These are phyloP conservation scores for Magnolia officinalis DNA, from an alignment of 164 flowering plant species.

Conservation along the genomic window DNA sequence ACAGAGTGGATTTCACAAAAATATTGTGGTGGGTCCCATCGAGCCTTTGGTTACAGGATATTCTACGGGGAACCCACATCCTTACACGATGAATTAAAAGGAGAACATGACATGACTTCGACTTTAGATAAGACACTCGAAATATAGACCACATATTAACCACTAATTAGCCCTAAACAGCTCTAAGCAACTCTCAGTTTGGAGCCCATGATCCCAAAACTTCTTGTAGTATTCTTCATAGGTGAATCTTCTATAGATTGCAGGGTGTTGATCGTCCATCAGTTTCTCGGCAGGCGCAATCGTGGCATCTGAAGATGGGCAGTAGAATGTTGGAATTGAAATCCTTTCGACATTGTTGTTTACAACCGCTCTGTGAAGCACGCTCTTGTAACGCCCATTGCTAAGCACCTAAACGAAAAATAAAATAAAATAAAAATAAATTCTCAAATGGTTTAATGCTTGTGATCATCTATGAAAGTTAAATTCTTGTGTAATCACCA, in stretches of 20 bases:
- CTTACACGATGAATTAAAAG: too few species aligned
- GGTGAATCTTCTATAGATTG: slow-evolving; percentile 32
- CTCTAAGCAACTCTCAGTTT: slow-evolving; percentile 31
- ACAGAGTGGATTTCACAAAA: too few species aligned
- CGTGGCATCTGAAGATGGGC: slow-evolving; percentile 46
- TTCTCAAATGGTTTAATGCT: too few species aligned
- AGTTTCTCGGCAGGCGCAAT: slow-evolving; percentile 37
- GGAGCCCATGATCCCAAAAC: slow-evolving; percentile 46
- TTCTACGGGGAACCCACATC: too few species aligned
- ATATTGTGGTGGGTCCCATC: neutral
- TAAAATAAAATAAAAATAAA: neutral
- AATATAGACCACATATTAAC: too few species aligned
- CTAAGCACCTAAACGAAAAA: slow-evolving; percentile 43
- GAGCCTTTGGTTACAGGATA: too few species aligned
- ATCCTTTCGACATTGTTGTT: slow-evolving; percentile 42
- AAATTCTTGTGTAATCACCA: too few species aligned
- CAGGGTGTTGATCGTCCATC: slow-evolving; percentile 22
- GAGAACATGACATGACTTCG: too few species aligned
- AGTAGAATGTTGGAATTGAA: slow-evolving; percentile 53
- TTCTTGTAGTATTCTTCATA: slow-evolving; percentile 35
- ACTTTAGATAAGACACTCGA: neutral
- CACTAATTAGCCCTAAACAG: slow-evolving; percentile 21
- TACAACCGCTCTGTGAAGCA: slow-evolving; percentile 55
- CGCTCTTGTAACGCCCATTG: slow-evolving; percentile 60
- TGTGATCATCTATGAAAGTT: too few species aligned